A percentile compares a stretch with the other conserved stretches of the same genome.
Evolutionary conservation across 2,329 filamentous ascomycete species (phyloP).

Genomic region (Fusarium sulawesiense): DNA sequence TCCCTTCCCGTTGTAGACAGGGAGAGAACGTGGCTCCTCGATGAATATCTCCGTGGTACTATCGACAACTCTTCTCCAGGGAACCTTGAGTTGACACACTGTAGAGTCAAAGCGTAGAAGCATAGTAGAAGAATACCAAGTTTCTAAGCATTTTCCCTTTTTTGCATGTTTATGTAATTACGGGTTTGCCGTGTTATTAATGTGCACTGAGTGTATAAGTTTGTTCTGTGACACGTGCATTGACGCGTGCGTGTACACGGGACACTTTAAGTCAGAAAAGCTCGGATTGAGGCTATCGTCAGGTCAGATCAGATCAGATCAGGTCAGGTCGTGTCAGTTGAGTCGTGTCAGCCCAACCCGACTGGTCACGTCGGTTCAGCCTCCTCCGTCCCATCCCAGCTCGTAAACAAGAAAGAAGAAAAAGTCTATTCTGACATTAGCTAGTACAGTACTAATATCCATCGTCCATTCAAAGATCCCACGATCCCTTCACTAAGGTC

Average conservation of each 20-base stretch:
- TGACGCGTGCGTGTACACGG: conserved; percentile 5
- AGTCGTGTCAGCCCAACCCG: neutral
- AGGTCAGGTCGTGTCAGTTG: neutral
- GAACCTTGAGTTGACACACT: neutral
- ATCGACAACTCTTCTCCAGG: neutral
- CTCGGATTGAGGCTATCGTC: conserved; percentile 31
- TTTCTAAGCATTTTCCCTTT: conserved; percentile 2
- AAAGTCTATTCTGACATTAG: neutral
- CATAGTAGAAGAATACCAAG: conserved; percentile 16
- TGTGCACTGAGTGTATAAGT: conserved; percentile 5
- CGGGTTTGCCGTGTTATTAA: conserved; percentile 18
- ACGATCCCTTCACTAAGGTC: conserved; percentile 1
- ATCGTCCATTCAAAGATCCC: neutral
- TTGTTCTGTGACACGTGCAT: conserved; percentile 12
- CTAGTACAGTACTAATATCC: neutral
- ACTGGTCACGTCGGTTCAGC: neutral
- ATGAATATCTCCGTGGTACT: neutral
- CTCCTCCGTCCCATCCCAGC: neutral
- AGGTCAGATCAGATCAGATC: conserved; percentile 19
- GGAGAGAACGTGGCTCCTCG: conserved; percentile 32
- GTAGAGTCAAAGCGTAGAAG: conserved; percentile 20
- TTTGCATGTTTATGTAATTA: conserved; percentile 21
- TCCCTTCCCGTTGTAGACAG: conserved; percentile 3
- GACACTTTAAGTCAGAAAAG: neutral
- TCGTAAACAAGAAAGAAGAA: neutral